A percentile compares a stretch with the other conserved stretches of the same genome.
Evolutionary conservation across 1,139 yeast species (phyloP).

Genomic region (Hyphopichia wangnamkhiaoensis): DNA sequence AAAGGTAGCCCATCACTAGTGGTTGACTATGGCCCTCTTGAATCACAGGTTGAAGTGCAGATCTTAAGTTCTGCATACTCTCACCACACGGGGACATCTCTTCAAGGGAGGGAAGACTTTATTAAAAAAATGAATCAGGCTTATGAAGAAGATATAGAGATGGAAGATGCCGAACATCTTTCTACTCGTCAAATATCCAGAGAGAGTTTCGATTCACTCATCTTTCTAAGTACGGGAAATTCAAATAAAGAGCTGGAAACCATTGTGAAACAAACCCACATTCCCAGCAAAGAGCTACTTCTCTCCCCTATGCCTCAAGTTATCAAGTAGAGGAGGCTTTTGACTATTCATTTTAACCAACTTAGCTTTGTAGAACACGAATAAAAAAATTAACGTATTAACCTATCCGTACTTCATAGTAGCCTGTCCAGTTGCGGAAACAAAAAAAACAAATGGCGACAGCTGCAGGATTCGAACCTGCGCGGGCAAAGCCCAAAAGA

Average conservation of each 20-base stretch:
- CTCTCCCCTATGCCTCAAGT: too few relatives aligned
- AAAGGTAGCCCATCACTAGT: neutral
- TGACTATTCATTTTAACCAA: too few relatives aligned
- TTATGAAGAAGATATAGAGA: neutral
- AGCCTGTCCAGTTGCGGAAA: too few relatives aligned
- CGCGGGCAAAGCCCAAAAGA: constrained; percentile 63
- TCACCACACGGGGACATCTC: neutral
- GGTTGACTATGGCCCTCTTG: neutral
- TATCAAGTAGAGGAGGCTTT: too few relatives aligned
- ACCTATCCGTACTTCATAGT: too few relatives aligned
- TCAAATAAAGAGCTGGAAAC: neutral
- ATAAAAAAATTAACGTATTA: too few relatives aligned
- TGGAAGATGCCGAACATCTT: neutral
- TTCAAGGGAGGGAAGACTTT: neutral
- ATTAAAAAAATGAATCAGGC: neutral
- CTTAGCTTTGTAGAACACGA: too few relatives aligned
- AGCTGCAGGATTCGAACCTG: constrained; percentile 62
- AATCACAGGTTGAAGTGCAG: neutral
- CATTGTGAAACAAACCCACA: too few relatives aligned
- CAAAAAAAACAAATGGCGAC: constrained; percentile 37
- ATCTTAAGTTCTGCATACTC: neutral
- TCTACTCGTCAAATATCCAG: neutral
- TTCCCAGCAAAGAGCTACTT: too few relatives aligned
- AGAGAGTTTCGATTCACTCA: constrained; percentile 1
- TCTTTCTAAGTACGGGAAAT: constrained; percentile 3